Evolutionary conservation across 495 filamentous ascomycete species (phyloP).

Genomic region (Bombardia bombarda): DNA sequence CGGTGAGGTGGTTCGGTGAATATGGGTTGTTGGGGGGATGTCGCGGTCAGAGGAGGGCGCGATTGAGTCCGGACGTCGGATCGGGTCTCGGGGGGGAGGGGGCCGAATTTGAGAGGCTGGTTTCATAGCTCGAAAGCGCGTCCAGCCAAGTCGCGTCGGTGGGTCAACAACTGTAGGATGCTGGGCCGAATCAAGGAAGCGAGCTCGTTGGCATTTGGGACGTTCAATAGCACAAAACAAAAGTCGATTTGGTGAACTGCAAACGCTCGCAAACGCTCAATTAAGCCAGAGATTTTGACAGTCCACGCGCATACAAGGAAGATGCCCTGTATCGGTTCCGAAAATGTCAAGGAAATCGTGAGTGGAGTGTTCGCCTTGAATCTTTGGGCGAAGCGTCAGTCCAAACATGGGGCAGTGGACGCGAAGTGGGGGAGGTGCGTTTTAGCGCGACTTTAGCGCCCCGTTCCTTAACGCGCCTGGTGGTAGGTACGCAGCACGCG

Average conservation of each 20-base stretch:
- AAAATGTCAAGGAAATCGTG: background rate
- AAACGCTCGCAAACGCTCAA: background rate
- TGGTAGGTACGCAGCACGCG: too few species aligned
- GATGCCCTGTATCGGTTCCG: background rate
- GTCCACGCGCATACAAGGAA: background rate
- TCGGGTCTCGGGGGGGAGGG: constrained; percentile 7
- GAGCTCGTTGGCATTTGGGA: background rate
- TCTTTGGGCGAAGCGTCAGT: too few species aligned
- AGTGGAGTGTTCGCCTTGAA: background rate
- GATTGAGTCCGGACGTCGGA: too few species aligned
- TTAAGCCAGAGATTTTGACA: background rate
- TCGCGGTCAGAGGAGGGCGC: constrained; percentile 5
- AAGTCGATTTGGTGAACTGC: too few species aligned
- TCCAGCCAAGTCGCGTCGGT: constrained; percentile 21
- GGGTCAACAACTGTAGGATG: constrained; percentile 12
- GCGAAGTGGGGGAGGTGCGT: constrained; percentile 2
- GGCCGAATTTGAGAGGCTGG: constrained; percentile 25
- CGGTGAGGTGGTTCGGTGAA: background rate
- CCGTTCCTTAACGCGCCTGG: background rate
- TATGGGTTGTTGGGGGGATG: background rate
- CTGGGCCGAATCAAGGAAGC: constrained; percentile 3
- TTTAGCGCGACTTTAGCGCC: background rate
- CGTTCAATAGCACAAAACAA: background rate
- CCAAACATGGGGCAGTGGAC: background rate
- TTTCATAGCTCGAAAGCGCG: constrained; percentile 22